A percentile compares a stretch with the other conserved stretches of the same genome.
Conservation (phyloP, 2,329 filamentous ascomycete genomes). For the Aspergillus viridinutans region DNA sequence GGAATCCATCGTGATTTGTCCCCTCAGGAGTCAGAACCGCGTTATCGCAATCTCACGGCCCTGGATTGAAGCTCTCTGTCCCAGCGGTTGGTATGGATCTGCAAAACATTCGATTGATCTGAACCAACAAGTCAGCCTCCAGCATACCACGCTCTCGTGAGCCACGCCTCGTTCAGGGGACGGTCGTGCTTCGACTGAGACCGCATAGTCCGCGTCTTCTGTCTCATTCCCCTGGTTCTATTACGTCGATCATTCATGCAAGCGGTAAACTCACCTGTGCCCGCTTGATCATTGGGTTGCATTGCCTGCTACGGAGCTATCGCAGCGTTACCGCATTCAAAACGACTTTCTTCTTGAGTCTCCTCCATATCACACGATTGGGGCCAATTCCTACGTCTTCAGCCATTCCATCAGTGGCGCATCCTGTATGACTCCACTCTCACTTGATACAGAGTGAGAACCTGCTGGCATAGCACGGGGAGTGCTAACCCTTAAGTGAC, state of each 20-base stretch:
- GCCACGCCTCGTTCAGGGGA: neutral
- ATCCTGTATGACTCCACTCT: neutral
- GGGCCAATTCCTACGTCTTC: neutral
- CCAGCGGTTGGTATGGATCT: conserved; percentile 18
- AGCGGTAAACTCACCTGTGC: neutral
- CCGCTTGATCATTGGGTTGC: conserved; percentile 1
- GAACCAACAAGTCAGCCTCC: neutral
- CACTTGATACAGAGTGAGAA: neutral
- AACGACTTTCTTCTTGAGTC: neutral
- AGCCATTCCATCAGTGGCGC: neutral
- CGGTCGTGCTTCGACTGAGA: neutral
- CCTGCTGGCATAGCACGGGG: neutral
- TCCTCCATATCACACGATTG: neutral
- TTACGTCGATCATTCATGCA: conserved; percentile 9
- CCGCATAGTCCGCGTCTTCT: neutral
- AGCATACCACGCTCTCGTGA: neutral
- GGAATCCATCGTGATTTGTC: conserved; percentile 6
- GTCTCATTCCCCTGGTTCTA: conserved; percentile 14
- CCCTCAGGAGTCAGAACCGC: neutral
- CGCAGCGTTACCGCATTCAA: neutral
- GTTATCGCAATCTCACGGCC: neutral
- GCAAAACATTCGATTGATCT: neutral
- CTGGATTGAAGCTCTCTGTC: neutral
- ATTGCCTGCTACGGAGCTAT: neutral
- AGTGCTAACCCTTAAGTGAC: neutral